phyloP scores from a whole-genome alignment of 2,329 filamentous ascomycete species.

The Alternaria arborescens region DNA sequence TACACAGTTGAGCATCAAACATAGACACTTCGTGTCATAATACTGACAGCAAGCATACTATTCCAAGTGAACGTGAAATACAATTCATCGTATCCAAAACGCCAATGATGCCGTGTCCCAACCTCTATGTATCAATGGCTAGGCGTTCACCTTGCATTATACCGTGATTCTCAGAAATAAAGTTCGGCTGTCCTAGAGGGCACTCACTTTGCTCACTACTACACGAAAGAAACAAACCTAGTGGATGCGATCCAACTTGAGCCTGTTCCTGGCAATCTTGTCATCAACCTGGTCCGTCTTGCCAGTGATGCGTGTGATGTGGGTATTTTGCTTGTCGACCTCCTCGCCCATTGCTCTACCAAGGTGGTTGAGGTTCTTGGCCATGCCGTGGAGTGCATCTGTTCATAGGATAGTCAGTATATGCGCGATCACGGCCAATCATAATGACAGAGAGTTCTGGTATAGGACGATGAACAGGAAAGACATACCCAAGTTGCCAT shows the following conservation, averaged over 20 bases:
- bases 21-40: background rate
- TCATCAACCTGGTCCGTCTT: constrained; percentile 86
- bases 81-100: background rate
- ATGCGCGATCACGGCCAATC: background rate
- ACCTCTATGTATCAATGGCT: background rate
- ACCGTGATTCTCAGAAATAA: too few relatives aligned
- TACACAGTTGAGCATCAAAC: background rate
- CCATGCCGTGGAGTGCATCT: constrained; percentile 67
- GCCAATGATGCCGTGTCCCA: background rate
- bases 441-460: background rate
- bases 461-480: constrained; percentile 10
- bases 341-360: constrained; percentile 78
- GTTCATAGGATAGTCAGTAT: background rate
- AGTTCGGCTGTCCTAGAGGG: background rate
- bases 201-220: background rate
- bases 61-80: background rate
- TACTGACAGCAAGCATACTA: too few relatives aligned
- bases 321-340: constrained; percentile 78
- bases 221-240: constrained; percentile 33
- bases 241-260: constrained; percentile 71
- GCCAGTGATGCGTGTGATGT: constrained; percentile 77
- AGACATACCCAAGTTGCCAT: constrained; percentile 55
- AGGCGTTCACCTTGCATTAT: background rate
- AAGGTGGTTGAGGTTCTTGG: constrained; percentile 75
- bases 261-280: constrained; percentile 79